Conservation (phyloP, 2,329 filamentous ascomycete genomes). For the Colletotrichum chrysophilum region DNA sequence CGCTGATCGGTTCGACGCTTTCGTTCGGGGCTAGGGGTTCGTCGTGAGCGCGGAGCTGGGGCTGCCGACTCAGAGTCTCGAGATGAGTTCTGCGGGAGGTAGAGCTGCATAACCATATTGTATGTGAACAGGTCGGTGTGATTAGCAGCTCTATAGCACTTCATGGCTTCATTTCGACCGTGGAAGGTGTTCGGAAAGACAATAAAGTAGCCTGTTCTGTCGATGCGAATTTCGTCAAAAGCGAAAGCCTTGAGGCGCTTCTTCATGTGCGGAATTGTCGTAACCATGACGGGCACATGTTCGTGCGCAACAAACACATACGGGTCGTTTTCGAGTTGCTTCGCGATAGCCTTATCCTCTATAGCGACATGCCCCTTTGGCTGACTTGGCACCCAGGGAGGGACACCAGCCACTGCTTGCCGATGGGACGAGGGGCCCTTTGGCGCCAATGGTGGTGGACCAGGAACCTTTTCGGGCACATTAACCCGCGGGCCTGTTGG, state of each 20-base stretch:
- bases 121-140: slow-evolving; percentile 91
- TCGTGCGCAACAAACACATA: slow-evolving; percentile 90
- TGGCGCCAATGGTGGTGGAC: slow-evolving; percentile 83
- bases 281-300: slow-evolving; percentile 84
- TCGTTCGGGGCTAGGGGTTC: slow-evolving; percentile 41
- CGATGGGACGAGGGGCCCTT: slow-evolving; percentile 76
- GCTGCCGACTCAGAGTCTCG: slow-evolving; percentile 16
- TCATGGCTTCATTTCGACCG: slow-evolving; percentile 80
- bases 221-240: slow-evolving; percentile 82
- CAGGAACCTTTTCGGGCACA: slow-evolving; percentile 50
- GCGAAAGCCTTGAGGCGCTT: slow-evolving; percentile 84
- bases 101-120: slow-evolving; percentile 86
- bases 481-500: slow-evolving; percentile 42
- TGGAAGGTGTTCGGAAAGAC: slow-evolving; percentile 81
- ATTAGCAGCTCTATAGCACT: slow-evolving; percentile 80
- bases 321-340: slow-evolving; percentile 77
- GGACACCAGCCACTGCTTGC: slow-evolving; percentile 30
- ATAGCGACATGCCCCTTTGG: slow-evolving; percentile 59
- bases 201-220: slow-evolving; percentile 88
- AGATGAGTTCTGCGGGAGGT: slow-evolving; percentile 31
- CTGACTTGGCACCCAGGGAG: slow-evolving; percentile 45
- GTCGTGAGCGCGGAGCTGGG: slow-evolving; percentile 30
- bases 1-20: slow-evolving; percentile 46
- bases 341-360: slow-evolving; percentile 70
- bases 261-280: slow-evolving; percentile 88